Conservation (phyloP, 139 green algal species). For the Microglena sp. region DNA sequence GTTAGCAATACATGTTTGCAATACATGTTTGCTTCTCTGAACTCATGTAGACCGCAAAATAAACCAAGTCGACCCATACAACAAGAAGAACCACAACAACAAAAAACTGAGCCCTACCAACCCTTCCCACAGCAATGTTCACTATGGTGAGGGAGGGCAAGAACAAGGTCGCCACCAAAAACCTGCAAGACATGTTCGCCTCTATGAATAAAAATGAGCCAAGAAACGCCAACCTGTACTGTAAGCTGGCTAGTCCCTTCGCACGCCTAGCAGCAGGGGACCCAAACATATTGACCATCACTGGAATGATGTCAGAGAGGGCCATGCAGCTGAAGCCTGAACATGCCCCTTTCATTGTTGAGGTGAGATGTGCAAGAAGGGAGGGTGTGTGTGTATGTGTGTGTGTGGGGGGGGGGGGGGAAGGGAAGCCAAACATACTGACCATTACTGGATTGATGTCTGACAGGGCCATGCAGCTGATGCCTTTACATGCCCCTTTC, state of each 20-base stretch:
- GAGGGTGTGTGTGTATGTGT: slow-evolving; percentile 4
- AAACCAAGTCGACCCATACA: no score
- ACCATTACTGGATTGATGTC: slow-evolving; percentile 28
- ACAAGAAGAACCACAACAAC: neutral
- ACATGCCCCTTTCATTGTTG: slow-evolving; percentile 26
- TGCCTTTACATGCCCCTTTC: slow-evolving; percentile 26
- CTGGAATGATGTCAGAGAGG: slow-evolving; percentile 29
- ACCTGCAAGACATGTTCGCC: slow-evolving; percentile 35
- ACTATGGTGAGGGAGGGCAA: slow-evolving; percentile 35
- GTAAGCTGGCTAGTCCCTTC: slow-evolving; percentile 27
- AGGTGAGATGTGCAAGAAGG: neutral
- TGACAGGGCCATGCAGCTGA: slow-evolving; percentile 33
- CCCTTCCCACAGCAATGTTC: slow-evolving; percentile 17
- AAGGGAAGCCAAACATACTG: no score
- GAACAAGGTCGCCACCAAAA: slow-evolving; percentile 27
- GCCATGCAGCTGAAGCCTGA: slow-evolving; percentile 37
- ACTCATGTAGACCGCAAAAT: no score
- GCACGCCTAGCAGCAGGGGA: slow-evolving; percentile 34
- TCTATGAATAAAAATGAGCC: slow-evolving; percentile 39
- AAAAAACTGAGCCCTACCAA: neutral
- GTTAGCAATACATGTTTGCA: no score
- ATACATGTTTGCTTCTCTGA: no score
- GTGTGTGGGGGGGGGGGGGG: slow-evolving; percentile 1
- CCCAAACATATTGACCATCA: slow-evolving; percentile 23
- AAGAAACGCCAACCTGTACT: slow-evolving; percentile 41